Evolutionary conservation across 2,329 filamentous ascomycete species (phyloP), one percentile per base, ranked within the genome.

Genomic region (Elsinoe perseae): DNA sequence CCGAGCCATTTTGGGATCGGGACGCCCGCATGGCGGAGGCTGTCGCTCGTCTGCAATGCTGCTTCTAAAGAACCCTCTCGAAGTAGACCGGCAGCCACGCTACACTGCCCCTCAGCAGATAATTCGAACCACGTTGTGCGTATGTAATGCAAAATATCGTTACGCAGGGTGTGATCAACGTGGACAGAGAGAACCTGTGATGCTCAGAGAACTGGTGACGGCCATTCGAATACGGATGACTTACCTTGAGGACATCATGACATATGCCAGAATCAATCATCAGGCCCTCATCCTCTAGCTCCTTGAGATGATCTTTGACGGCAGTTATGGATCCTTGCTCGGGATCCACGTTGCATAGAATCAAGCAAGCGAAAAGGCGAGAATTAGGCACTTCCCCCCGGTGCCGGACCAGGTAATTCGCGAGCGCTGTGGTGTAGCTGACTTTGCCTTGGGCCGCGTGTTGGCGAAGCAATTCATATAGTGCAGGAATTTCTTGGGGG

Each of bases 1-100:
- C 85, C 85, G 6, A 95, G 75, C 90, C 90, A 96, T 5, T 40
- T 18, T 0, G 75, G 66, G 27, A 85, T 78, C 3, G 91, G 72
- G 1, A 63, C 64, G 2, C 76, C 74, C 50, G 80, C 75, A 53
- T 75, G 72, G 40, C 81, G 73, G 78, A 95, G 81, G 20, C 79
- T 72, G 34, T 88, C 84, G 40, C 95, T 70, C 61, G 81, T 81
- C 53, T 80, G 74, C 57, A 95, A 74, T 1, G 89, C 91, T 60
- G 91, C 74, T 71, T 97, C 93, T 60, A 89, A 84, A 64, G 95
- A 86, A 0, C 83, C 81, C 63, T 96, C 91, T 18, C 90, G 80
- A 32, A 97, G 75, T 58, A 95, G 72, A 0, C 89, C 89, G 8
- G 89, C 72, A 1, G 86, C 79, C 18, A 95, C 76, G 65, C 80